These are phyloP conservation scores for Sicyos baderoa DNA, from an alignment of 306 rosid genomes.

Conservation along the genomic window DNA sequence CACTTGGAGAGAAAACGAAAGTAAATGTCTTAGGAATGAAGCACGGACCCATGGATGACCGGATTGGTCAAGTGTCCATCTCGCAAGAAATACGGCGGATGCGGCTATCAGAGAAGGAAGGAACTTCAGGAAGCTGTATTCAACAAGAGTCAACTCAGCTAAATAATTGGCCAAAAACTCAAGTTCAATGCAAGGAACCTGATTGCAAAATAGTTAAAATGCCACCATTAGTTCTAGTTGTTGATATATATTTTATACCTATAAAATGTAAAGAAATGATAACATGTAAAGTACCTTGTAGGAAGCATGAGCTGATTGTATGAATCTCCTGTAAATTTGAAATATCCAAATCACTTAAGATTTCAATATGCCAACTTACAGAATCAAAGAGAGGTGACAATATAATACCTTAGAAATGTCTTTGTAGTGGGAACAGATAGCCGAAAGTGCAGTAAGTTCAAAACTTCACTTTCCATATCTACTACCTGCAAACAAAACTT, in stretches of 20 bases:
- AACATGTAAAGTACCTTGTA: constrained; percentile 43
- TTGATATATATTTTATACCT: neutral
- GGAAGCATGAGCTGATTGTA: constrained; percentile 74
- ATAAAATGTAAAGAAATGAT: constrained; percentile 3
- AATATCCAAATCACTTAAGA: constrained; percentile 11
- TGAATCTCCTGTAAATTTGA: constrained; percentile 66
- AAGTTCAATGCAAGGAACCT: constrained; percentile 63
- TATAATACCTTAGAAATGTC: constrained; percentile 76
- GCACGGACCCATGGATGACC: constrained; percentile 71
- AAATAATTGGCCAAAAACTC: constrained; percentile 86
- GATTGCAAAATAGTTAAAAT: constrained; percentile 20
- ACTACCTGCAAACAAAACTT: constrained; percentile 38
- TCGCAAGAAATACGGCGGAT: constrained; percentile 87
- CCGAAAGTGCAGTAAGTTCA: constrained; percentile 61
- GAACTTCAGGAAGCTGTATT: constrained; percentile 65
- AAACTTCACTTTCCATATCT: constrained; percentile 61
- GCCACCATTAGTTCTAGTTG: neutral
- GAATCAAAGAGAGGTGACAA: neutral
- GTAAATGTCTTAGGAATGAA: neutral
- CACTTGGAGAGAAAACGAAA: neutral
- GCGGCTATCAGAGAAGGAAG: constrained; percentile 85
- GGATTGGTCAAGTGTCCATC: constrained; percentile 70
- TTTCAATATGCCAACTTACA: neutral
- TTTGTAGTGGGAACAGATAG: constrained; percentile 73
- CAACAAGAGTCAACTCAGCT: constrained; percentile 74